Conservation (phyloP, 2,329 filamentous ascomycete species). For the Penicillium digitatum region DNA sequence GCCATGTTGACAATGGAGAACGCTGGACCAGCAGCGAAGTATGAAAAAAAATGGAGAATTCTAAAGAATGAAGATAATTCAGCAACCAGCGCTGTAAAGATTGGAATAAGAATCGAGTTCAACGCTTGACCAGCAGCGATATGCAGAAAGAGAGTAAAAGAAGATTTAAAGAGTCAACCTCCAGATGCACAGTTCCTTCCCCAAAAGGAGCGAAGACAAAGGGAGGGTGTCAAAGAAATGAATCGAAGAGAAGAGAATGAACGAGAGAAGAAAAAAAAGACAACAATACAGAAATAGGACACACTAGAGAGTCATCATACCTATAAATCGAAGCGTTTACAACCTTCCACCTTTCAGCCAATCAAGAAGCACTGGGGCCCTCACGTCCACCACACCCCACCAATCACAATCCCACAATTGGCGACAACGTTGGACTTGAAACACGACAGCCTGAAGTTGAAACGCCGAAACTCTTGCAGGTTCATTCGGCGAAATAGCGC, state of each 20-base stretch:
- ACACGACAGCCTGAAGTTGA: slow-evolving; percentile 18
- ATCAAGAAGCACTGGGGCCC: slow-evolving; percentile 15
- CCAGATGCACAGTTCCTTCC: slow-evolving; percentile 4
- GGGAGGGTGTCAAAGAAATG: neutral
- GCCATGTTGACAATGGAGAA: slow-evolving; percentile 25
- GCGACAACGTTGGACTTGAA: slow-evolving; percentile 17
- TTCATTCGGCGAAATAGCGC: neutral
- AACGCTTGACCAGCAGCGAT: slow-evolving; percentile 17
- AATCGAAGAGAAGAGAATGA: slow-evolving; percentile 3
- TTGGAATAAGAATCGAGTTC: neutral
- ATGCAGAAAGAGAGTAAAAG: neutral
- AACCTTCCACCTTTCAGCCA: slow-evolving; percentile 6
- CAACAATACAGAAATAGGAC: neutral
- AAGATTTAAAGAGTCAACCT: slow-evolving; percentile 11
- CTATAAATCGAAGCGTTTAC: neutral
- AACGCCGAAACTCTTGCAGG: slow-evolving; percentile 21
- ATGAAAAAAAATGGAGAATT: neutral
- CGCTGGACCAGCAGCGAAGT: slow-evolving; percentile 32
- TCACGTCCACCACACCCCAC: slow-evolving; percentile 13
- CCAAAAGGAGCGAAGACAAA: slow-evolving; percentile 12
- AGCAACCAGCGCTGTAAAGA: slow-evolving; percentile 29
- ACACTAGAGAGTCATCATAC: neutral
- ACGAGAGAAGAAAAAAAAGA: neutral
- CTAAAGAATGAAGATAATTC: slow-evolving; percentile 20
- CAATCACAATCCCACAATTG: slow-evolving; percentile 16